Evolutionary conservation across 805 yeast species (phyloP).

Genomic region (Myxozyma udenii): DNA sequence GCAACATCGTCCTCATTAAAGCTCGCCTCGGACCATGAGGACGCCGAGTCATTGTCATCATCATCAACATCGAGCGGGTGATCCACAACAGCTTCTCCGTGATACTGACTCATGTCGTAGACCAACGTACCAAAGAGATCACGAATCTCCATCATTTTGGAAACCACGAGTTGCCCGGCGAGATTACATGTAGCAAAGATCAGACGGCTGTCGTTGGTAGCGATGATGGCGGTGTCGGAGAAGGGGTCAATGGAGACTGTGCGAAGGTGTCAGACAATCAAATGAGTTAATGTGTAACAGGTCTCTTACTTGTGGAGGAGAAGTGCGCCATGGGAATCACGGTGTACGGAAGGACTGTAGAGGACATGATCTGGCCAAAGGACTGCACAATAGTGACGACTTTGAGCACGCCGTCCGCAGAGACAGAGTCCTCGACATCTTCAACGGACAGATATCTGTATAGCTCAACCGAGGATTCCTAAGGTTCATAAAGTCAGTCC

Average conservation of each 20-base stretch:
- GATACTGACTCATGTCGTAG: not conserved
- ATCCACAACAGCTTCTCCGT: not conserved
- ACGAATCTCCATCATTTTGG: constrained; percentile 5
- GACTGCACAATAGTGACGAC: constrained; percentile 1
- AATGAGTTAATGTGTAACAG: too few relatives aligned
- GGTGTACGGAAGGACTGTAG: constrained; percentile 12
- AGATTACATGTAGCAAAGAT: constrained; percentile 10
- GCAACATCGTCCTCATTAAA: constrained; percentile 6
- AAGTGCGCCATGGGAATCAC: not conserved
- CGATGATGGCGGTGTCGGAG: constrained; percentile 17
- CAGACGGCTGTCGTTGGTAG: constrained; percentile 13
- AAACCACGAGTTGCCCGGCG: constrained; percentile 7
- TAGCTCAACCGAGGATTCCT: constrained; percentile 25
- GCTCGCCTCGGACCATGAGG: not conserved
- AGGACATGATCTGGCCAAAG: constrained; percentile 9
- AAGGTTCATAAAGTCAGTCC: too few relatives aligned
- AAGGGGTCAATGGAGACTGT: not conserved
- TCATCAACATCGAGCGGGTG: not conserved
- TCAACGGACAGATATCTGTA: not conserved
- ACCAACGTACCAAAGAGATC: constrained; percentile 2
- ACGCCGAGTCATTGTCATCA: not conserved
- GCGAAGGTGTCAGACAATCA: too few relatives aligned
- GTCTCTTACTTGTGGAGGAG: too few relatives aligned
- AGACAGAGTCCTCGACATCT: not conserved
- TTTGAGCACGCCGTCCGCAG: constrained; percentile 5